Conservation (phyloP, 1,139 yeast genomes). For the Protomyces inouyei region DNA sequence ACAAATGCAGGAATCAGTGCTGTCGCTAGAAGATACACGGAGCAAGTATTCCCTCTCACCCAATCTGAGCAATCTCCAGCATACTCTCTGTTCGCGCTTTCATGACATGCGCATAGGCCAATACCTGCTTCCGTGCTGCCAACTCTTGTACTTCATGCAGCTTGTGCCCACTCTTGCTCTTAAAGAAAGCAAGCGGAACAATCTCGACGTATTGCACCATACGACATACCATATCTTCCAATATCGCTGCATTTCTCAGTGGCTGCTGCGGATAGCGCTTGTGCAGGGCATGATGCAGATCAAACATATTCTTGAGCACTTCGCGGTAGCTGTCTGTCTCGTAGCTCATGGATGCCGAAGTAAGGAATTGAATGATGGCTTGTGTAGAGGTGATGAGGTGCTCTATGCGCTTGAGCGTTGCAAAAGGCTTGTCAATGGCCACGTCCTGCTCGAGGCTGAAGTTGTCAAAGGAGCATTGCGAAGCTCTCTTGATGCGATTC, state of each 20-base stretch:
- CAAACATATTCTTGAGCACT: slow-evolving; percentile 3
- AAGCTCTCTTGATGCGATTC: slow-evolving; percentile 26
- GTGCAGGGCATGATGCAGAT: slow-evolving; percentile 1
- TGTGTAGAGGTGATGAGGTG: slow-evolving; percentile 7
- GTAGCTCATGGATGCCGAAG: slow-evolving; percentile 13
- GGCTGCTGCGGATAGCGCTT: slow-evolving; percentile 1
- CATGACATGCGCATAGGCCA: slow-evolving; percentile 19
- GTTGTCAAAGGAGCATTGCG: slow-evolving; percentile 9
- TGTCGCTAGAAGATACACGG: not conserved
- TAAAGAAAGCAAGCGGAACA: slow-evolving; percentile 17
- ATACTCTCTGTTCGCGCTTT: slow-evolving; percentile 15
- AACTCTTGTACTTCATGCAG: slow-evolving; percentile 19
- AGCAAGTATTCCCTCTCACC: not conserved
- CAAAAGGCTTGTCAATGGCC: slow-evolving; percentile 1
- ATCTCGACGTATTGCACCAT: slow-evolving; percentile 20
- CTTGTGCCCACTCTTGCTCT: slow-evolving; percentile 10
- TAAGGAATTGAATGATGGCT: slow-evolving; percentile 17
- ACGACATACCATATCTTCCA: slow-evolving; percentile 14
- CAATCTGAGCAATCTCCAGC: slow-evolving; percentile 3
- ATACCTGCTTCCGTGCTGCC: slow-evolving; percentile 12
- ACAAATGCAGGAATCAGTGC: not conserved
- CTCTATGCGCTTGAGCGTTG: slow-evolving; percentile 9
- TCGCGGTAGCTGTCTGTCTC: slow-evolving; percentile 17
- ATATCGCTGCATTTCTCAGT: not conserved
- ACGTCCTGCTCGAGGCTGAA: slow-evolving; percentile 6